Evolutionary conservation across 202 grass and related monocot genomes (phyloP).

Genomic region (Alloteropsis angusta): DNA sequence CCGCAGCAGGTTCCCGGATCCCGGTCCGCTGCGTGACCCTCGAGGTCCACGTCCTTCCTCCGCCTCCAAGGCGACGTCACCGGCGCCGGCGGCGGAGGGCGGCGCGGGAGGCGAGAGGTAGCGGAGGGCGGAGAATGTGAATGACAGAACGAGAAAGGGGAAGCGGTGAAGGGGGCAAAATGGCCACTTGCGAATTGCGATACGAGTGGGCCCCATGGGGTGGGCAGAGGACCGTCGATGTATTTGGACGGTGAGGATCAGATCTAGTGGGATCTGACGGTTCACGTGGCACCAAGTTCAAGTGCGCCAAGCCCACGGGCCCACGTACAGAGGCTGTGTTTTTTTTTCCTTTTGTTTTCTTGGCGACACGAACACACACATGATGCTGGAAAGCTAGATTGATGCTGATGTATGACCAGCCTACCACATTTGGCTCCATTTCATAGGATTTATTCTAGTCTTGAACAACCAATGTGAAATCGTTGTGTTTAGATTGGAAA

Average conservation of each 20-base stretch:
- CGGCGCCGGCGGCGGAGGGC: constrained; percentile 17
- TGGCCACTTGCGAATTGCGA: background rate
- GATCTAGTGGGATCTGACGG: background rate
- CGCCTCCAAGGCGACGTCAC: constrained; percentile 2
- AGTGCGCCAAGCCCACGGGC: background rate
- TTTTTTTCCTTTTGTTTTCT: background rate
- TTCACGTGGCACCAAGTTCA: background rate
- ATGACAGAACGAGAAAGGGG: constrained; percentile 1
- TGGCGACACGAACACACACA: background rate
- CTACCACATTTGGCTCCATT: background rate
- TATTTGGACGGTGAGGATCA: constrained; percentile 12
- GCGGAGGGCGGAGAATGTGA: constrained; percentile 1
- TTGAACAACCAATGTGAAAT: background rate
- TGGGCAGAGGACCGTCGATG: background rate
- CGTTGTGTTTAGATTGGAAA: too few relatives aligned
- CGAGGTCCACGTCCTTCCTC: background rate
- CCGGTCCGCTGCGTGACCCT: background rate
- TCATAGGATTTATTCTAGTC: background rate
- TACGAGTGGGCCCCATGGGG: background rate
- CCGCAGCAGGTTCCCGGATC: constrained; percentile 14
- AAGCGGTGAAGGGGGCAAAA: constrained; percentile 6
- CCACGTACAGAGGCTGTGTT: too few relatives aligned
- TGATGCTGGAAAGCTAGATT: too few relatives aligned
- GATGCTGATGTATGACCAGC: background rate
- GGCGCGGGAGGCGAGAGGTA: background rate